phyloP scores from a whole-genome alignment of 805 yeast genomes.

The Diddensiella santjacobensis region DNA sequence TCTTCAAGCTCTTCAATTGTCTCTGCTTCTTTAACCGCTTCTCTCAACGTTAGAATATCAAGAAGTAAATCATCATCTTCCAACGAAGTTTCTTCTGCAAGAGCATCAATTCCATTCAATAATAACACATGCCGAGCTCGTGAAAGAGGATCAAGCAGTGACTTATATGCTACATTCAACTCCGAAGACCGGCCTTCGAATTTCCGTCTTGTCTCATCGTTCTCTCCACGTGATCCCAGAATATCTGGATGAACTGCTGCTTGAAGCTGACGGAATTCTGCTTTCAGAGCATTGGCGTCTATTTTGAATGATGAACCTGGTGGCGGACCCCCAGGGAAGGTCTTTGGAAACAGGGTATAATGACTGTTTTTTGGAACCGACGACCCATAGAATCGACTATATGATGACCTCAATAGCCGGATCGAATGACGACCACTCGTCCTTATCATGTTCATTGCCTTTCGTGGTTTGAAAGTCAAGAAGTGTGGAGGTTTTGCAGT shows the following conservation, averaged over 20 bases:
- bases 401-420: no score
- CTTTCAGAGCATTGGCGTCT: conserved; percentile 53
- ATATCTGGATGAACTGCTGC: conserved; percentile 78
- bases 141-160: conserved; percentile 62
- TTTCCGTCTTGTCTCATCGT: conserved; percentile 25
- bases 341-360: conserved; percentile 69
- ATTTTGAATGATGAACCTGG: conserved; percentile 56
- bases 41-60: conserved; percentile 82
- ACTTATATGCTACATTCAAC: conserved; percentile 74
- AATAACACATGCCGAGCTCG: conserved; percentile 62
- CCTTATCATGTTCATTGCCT: no score
- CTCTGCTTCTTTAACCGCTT: conserved; percentile 65
- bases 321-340: conserved; percentile 65
- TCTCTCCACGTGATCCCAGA: conserved; percentile 31
- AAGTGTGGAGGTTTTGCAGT: no score
- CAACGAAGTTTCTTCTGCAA: conserved; percentile 42
- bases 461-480: no score
- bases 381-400: conserved; percentile 1
- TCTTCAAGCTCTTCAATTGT: conserved; percentile 53
- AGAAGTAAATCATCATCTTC: conserved; percentile 52
- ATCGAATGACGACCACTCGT: no score
- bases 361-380: background rate
- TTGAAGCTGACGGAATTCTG: conserved; percentile 74
- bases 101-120: conserved; percentile 52
- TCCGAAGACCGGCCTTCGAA: conserved; percentile 44